These are phyloP conservation scores for Cyberlindnera japonica DNA, from an alignment of 805 yeast genomes.

Conservation along the genomic window DNA sequence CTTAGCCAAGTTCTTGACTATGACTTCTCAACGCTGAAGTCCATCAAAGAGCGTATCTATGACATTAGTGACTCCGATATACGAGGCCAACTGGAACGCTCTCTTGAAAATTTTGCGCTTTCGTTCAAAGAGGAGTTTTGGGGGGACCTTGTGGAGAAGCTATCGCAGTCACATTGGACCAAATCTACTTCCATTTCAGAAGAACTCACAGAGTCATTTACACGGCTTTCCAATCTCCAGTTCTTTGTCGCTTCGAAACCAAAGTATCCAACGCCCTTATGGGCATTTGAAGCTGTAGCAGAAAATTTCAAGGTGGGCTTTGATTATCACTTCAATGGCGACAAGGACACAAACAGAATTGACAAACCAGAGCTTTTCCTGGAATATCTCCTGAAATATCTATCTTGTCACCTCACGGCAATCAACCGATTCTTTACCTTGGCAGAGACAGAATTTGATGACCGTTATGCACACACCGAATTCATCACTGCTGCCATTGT, in stretches of 20 bases:
- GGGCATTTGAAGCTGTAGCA: slow-evolving; percentile 48
- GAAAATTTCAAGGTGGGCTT: slow-evolving; percentile 46
- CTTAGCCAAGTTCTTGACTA: slow-evolving; percentile 12
- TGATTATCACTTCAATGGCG: slow-evolving; percentile 49
- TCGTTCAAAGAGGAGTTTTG: slow-evolving; percentile 13
- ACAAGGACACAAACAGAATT: slow-evolving; percentile 41
- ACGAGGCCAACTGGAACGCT: neutral
- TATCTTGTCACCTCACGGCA: slow-evolving; percentile 36
- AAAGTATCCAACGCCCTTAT: slow-evolving; percentile 39
- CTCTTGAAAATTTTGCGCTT: slow-evolving; percentile 10
- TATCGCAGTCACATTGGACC: slow-evolving; percentile 19
- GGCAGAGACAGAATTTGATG: slow-evolving; percentile 23
- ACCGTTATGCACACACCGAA: slow-evolving; percentile 36
- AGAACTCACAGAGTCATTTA: slow-evolving; percentile 5
- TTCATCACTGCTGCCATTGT: slow-evolving; percentile 33
- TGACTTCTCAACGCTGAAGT: slow-evolving; percentile 12
- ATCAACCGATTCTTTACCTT: slow-evolving; percentile 41
- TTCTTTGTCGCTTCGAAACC: slow-evolving; percentile 10
- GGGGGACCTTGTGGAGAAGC: slow-evolving; percentile 7
- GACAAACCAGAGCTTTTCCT: slow-evolving; percentile 53
- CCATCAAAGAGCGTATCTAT: slow-evolving; percentile 7
- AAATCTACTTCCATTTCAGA: slow-evolving; percentile 7
- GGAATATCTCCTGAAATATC: slow-evolving; percentile 44
- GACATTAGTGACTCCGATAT: slow-evolving; percentile 1
- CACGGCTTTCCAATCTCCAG: slow-evolving; percentile 17